Conservation (phyloP, 305 asterid genomes). For the Solanum hybrid region DNA sequence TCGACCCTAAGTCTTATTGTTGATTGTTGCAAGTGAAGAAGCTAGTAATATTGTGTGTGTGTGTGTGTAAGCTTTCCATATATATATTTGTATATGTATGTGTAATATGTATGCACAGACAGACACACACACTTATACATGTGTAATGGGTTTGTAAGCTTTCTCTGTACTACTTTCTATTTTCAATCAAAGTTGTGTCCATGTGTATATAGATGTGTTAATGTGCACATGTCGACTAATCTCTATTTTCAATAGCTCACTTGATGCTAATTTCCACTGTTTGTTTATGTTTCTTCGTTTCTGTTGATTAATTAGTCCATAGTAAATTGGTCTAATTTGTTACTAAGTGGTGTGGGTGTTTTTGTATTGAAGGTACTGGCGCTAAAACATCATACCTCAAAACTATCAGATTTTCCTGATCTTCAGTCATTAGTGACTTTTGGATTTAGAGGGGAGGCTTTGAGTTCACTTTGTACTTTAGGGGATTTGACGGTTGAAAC, state of each 20-base stretch:
- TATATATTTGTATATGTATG: background rate
- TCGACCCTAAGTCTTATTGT: background rate
- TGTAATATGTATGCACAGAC: background rate
- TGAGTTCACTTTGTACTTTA: constrained; percentile 78
- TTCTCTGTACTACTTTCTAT: background rate
- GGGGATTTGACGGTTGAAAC: constrained; percentile 92
- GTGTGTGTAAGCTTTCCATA: background rate
- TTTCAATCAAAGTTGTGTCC: background rate
- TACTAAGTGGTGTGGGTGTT: background rate
- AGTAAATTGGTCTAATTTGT: background rate
- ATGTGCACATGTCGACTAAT: background rate
- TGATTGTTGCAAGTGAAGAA: background rate
- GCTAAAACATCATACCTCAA: constrained; percentile 86
- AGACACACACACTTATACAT: background rate
- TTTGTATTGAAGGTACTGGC: constrained; percentile 55
- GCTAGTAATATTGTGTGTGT: background rate
- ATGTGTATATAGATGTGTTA: background rate
- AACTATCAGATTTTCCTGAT: constrained; percentile 75
- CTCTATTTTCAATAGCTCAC: background rate
- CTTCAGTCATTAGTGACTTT: constrained; percentile 75
- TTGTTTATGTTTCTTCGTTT: background rate
- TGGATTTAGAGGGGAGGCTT: constrained; percentile 97
- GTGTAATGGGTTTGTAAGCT: background rate
- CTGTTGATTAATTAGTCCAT: background rate
- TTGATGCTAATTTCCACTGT: background rate